Base-by-base conservation (phyloP, 1,139 yeast genomes). In the Debaryomyces robertsiae region DNA sequence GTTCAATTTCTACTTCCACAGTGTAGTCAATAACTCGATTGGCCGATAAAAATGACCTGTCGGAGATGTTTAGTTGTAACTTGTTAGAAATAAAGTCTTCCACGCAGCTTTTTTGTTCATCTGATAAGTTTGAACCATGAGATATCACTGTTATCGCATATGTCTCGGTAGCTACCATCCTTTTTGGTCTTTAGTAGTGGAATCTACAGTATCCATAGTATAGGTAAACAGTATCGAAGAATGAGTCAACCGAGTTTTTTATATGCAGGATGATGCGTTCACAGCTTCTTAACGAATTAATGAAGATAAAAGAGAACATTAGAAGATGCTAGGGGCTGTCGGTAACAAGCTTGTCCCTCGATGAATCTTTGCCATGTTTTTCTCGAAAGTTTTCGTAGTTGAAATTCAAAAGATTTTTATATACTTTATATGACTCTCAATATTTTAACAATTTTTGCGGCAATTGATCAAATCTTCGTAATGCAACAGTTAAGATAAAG, bases 81-180 rank as follows among this genome's bases (percentile, higher is more conserved):
- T 33, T 32, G 16, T 43, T 38, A 23, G 46, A 19, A 13, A 55
- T 27, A 16, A 49, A 43, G 2, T 32, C 27, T 30, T 42, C 41
- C 35, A 47, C 25, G 10, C 38, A 13, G 14, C 24, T 14, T 17
- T 38, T 11, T 16, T 18, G 31, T 16, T 32, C 28, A 11, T 31
- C 34, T 2, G 34, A 18, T 15, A 46, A 36, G 11, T 25, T 41
- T 3, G 38, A 3, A 4, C 38, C 43, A 27, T 55, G 60, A 6
- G 55, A 46, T 16, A 58, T 58, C 14, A 51, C 48, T 3, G 60
- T 56, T 30, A 58, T 33, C 17, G 52, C 54, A 44, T 51, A 46
- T 14, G 29, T 32, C 6, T 30, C 25, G 22, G 13, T 16, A 19
- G 11, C 15, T 11, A 32, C 10, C 32, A 34, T 35, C 16, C 17